Conservation (phyloP, 495 filamentous ascomycete genomes). For the Thermochaetoides thermophila region DNA sequence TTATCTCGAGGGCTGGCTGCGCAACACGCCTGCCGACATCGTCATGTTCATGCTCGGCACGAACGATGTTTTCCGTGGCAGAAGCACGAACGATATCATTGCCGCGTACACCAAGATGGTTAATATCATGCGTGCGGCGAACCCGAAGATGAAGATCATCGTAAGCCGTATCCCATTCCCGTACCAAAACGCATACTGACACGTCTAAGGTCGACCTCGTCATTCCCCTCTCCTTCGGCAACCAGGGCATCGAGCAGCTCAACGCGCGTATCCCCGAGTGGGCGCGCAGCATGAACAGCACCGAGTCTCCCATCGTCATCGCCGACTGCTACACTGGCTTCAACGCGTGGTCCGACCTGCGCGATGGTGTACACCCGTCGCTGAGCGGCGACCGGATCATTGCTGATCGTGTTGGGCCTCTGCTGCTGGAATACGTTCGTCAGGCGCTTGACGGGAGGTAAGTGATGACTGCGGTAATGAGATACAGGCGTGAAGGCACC, state of each 20-base stretch:
- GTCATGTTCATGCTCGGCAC: slow-evolving; percentile 32
- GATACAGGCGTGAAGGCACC: too few relatives aligned
- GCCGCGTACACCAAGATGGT: slow-evolving; percentile 26
- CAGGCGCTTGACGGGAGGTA: too few relatives aligned
- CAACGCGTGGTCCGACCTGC: slow-evolving; percentile 11
- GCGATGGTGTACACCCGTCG: slow-evolving; percentile 28
- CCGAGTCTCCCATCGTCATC: slow-evolving; percentile 24
- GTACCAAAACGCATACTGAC: background rate
- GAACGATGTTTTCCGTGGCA: slow-evolving; percentile 22
- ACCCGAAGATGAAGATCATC: slow-evolving; percentile 25
- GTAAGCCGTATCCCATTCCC: slow-evolving; percentile 11
- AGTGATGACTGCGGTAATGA: too few relatives aligned
- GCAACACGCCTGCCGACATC: slow-evolving; percentile 23
- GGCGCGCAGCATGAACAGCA: slow-evolving; percentile 17
- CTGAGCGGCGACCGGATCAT: slow-evolving; percentile 21
- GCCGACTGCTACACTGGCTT: slow-evolving; percentile 25
- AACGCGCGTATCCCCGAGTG: slow-evolving; percentile 24
- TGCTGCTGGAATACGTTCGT: slow-evolving; percentile 19
- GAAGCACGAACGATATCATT: slow-evolving; percentile 19
- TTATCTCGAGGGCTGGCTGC: slow-evolving; percentile 25
- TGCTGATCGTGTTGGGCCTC: slow-evolving; percentile 14
- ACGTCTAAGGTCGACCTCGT: slow-evolving; percentile 18
- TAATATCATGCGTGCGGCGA: slow-evolving; percentile 18
- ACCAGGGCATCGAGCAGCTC: slow-evolving; percentile 12
- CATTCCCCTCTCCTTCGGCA: slow-evolving; percentile 16